Conservation (phyloP, 2,329 filamentous ascomycete genomes). For the Aspergillus hortae region DNA sequence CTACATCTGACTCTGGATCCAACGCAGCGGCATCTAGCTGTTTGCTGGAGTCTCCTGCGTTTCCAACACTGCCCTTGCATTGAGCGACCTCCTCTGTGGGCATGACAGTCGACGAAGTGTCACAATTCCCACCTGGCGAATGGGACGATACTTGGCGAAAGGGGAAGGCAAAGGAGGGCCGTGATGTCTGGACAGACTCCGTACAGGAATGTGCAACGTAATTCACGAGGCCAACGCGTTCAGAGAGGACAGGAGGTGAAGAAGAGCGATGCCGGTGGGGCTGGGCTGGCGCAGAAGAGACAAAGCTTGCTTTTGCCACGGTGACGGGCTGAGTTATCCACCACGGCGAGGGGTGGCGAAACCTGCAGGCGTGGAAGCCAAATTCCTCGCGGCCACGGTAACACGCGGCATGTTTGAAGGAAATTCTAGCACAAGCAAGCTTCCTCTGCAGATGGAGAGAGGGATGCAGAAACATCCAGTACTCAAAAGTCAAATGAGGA, state of each 20-base stretch:
- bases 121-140: not conserved
- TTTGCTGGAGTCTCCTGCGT: conserved; percentile 9
- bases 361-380: conserved; percentile 11
- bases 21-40: conserved; percentile 20
- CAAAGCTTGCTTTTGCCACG: conserved; percentile 21
- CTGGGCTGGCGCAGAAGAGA: conserved; percentile 4
- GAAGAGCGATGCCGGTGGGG: not conserved
- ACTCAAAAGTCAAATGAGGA: conserved; percentile 1
- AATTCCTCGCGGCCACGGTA: conserved; percentile 23
- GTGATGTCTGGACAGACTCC: not conserved
- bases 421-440: conserved; percentile 20
- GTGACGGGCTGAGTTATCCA: conserved; percentile 23
- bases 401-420: conserved; percentile 28
- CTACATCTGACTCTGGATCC: conserved; percentile 55
- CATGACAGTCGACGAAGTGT: not conserved
- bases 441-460: conserved; percentile 19
- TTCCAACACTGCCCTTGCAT: not conserved
- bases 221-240: not conserved
- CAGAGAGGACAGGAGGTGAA: not conserved
- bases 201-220: conserved; percentile 13
- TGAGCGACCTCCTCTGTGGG: not conserved
- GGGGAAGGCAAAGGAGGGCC: not conserved
- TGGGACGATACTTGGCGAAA: not conserved
- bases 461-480: conserved; percentile 31
- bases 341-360: conserved; percentile 27